Conservation (phyloP, 164 flowering plant genomes). For the Euptelea pleiosperma region DNA sequence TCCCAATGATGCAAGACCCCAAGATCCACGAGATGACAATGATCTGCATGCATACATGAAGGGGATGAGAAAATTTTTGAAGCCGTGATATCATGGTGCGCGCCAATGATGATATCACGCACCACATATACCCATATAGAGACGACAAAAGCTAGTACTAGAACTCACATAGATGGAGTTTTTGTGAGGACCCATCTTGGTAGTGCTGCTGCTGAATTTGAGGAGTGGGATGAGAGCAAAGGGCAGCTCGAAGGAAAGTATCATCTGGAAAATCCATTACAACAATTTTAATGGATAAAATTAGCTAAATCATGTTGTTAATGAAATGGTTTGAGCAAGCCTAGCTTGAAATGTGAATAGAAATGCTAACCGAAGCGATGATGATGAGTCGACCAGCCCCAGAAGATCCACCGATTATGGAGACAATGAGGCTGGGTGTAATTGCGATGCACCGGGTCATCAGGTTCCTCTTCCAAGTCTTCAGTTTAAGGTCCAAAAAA, state of each 20-base stretch:
- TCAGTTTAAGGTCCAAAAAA: constrained; percentile 74
- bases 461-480: constrained; percentile 60
- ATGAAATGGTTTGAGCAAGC: too few relatives aligned
- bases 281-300: not conserved
- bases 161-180: constrained; percentile 71
- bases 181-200: constrained; percentile 93
- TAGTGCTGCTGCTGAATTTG: constrained; percentile 81
- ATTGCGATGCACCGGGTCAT: constrained; percentile 73
- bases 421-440: constrained; percentile 65
- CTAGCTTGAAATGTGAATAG: too few relatives aligned
- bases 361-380: constrained; percentile 63
- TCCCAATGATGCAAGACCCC: constrained; percentile 66
- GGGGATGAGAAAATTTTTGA: too few relatives aligned
- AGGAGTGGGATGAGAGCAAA: constrained; percentile 93
- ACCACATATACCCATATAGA: too few relatives aligned
- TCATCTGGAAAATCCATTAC: constrained; percentile 61
- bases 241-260: constrained; percentile 89
- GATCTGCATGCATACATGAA: too few relatives aligned
- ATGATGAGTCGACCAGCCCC: constrained; percentile 79
- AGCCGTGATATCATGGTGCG: too few relatives aligned
- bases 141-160: not conserved
- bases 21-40: constrained; percentile 71
- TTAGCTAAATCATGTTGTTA: too few relatives aligned
- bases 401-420: constrained; percentile 67
- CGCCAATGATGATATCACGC: too few relatives aligned